Evolutionary conservation across 164 flowering plant species (phyloP).

Genomic region (Nymphaea thermarum): DNA sequence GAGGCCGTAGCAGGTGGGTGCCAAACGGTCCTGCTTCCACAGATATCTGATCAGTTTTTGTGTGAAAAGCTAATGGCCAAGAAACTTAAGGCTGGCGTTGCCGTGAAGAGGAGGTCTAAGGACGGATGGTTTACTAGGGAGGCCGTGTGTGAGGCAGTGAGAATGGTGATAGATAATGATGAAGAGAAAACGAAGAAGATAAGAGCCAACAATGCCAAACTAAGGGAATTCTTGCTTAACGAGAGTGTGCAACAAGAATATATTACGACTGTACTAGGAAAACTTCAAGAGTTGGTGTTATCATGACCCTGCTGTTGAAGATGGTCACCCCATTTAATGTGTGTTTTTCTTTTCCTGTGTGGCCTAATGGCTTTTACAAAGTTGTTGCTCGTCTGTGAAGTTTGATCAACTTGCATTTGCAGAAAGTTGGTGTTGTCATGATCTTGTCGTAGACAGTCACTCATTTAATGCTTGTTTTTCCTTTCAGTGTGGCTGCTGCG

Average conservation of each 20-base stretch:
- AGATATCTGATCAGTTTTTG: conserved; percentile 7
- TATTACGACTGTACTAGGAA: not conserved
- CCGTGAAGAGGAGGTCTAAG: conserved; percentile 7
- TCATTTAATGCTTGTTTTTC: too few relatives aligned
- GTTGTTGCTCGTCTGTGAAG: too few relatives aligned
- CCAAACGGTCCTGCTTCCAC: conserved; percentile 4
- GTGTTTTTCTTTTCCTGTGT: too few relatives aligned
- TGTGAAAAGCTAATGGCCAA: conserved; percentile 4
- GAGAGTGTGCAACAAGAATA: not conserved
- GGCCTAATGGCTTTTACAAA: too few relatives aligned
- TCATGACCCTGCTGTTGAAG: not conserved
- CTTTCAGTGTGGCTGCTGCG: too few relatives aligned
- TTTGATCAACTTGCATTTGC: too few relatives aligned
- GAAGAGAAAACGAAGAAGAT: conserved; percentile 3
- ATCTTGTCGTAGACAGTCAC: too few relatives aligned
- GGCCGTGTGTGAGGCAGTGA: conserved; percentile 5
- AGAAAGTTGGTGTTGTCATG: too few relatives aligned
- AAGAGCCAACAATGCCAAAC: conserved; percentile 3
- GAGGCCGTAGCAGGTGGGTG: conserved; percentile 8
- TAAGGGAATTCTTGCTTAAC: conserved; percentile 1
- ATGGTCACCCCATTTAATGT: too few relatives aligned
- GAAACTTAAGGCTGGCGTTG: conserved; percentile 7
- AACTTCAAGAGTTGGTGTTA: not conserved
- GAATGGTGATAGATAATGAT: conserved; percentile 3
- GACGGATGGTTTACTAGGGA: conserved; percentile 5